Conservation (phyloP, 163 green algal genomes). For the Coccomyxa subellipsoidea region DNA sequence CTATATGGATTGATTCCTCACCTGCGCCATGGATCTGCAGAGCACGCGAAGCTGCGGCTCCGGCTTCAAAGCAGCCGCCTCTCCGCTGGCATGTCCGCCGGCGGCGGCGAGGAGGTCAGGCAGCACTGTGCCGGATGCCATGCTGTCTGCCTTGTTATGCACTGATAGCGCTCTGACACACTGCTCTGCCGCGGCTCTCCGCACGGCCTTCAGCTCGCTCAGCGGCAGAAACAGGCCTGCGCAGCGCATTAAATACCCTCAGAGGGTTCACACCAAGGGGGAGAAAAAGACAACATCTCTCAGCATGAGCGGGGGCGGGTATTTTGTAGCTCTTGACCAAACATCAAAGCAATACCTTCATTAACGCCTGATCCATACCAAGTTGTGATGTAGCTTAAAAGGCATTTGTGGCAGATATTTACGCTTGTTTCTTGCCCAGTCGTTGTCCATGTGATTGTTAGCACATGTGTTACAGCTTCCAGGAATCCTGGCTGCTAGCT, state of each 20-base stretch:
- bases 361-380: no score
- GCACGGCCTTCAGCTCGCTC: background rate
- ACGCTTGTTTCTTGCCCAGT: no score
- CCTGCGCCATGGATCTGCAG: conserved; percentile 1
- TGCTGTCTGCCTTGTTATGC: background rate
- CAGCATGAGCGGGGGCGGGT: no score
- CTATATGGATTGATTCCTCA: background rate
- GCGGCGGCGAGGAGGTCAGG: background rate
- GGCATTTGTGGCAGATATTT: no score
- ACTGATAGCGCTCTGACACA: background rate
- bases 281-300: no score
- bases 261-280: no score
- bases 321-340: no score
- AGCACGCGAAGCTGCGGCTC: background rate
- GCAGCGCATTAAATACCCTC: background rate
- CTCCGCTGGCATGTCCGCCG: background rate
- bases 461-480: background rate
- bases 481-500: no score
- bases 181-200: background rate
- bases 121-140: background rate
- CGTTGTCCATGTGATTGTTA: no score
- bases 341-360: no score
- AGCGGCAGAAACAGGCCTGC: conserved; percentile 6
- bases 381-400: no score
- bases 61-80: background rate